Evolutionary conservation across 768 basidiomycete species (phyloP), one percentile per base, ranked within the genome.

Genomic region (Trametes gibbosa): DNA sequence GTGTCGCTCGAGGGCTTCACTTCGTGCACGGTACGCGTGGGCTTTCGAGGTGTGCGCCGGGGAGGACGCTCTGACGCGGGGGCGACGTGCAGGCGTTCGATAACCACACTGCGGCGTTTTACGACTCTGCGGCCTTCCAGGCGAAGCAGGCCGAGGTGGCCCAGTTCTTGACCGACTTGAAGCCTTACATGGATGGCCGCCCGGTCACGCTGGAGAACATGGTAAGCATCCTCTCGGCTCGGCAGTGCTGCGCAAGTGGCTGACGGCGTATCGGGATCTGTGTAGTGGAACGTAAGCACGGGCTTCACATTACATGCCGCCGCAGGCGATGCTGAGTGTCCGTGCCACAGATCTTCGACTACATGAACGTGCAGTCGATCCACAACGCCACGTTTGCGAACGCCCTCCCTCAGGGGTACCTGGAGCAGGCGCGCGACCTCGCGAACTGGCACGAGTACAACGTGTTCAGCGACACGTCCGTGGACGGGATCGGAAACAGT

Each of bases 361-460:
- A 81, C 63, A 84, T 90, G 78, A 89, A 89, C 66, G 86, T 90
- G 50, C 78, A 87, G 64, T 78, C 65, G 45, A 85, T 87, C 50
- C 87, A 92, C 70, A 84, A 89, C 58, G 74, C 74, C 27, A 77
- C 75, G 0, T 91, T 88, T 61, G 66, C 74, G 8, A 53, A 72
- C 0, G 59, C 56, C 0, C 75, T 89, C 3, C 84, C 86, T 9
- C 34, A 72, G 1, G 76, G 75, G 0, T 81, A 75, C 63, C 75
- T 87, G 17, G 77, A 72, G 8, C 84, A 83, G 66, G 84, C 80
- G 3, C 76, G 82, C 19, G 78, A 76, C 45, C 77, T 91, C 7
- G 89, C 87, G 2, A 82, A 88, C 72, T 91, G 78, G 76, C 87
- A 90, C 67, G 86, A 90, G 73, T 83, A 86, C 69, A 80, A 79